These are phyloP conservation scores for Coprinopsis marcescibilis DNA, from an alignment of 768 basidiomycete genomes.

Conservation along the genomic window DNA sequence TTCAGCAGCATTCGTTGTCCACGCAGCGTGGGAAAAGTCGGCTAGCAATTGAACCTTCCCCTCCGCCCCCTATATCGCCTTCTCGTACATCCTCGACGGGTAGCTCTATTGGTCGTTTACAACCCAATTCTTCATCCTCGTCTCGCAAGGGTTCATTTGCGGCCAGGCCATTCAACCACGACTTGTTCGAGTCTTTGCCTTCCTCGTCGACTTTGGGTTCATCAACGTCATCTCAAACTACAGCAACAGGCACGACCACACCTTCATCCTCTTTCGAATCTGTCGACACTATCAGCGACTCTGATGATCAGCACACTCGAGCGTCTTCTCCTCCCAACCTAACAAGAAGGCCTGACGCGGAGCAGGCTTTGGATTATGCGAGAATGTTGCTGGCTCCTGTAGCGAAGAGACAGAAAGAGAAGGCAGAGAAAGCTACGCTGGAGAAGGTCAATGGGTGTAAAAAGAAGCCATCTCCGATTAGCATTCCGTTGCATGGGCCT, in stretches of 20 bases:
- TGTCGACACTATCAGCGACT: not conserved
- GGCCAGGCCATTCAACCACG: slow-evolving; percentile 5
- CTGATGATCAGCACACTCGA: slow-evolving; percentile 5
- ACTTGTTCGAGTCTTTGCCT: not conserved
- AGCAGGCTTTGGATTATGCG: slow-evolving; percentile 56
- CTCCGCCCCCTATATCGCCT: slow-evolving; percentile 14
- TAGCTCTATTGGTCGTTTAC: not conserved
- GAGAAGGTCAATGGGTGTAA: slow-evolving; percentile 44
- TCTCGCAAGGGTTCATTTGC: slow-evolving; percentile 9
- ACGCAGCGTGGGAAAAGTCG: slow-evolving; percentile 32
- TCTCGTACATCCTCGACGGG: slow-evolving; percentile 6
- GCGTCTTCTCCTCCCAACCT: slow-evolving; percentile 15
- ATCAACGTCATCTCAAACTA: not conserved
- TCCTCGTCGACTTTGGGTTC: not conserved
- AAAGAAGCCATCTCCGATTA: slow-evolving; percentile 64
- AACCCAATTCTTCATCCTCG: slow-evolving; percentile 7
- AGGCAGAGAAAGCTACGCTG: slow-evolving; percentile 43
- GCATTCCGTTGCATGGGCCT: slow-evolving; percentile 81
- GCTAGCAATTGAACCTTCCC: slow-evolving; percentile 32
- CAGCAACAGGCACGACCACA: slow-evolving; percentile 10
- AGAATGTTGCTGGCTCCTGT: slow-evolving; percentile 75
- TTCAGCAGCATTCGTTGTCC: slow-evolving; percentile 49
- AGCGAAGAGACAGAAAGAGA: slow-evolving; percentile 53
- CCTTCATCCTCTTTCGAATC: slow-evolving; percentile 2
- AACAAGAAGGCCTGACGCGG: slow-evolving; percentile 33